Evolutionary conservation across 352 stramenopile genomes (phyloP).

Genomic region (Ophiocytium majus): DNA sequence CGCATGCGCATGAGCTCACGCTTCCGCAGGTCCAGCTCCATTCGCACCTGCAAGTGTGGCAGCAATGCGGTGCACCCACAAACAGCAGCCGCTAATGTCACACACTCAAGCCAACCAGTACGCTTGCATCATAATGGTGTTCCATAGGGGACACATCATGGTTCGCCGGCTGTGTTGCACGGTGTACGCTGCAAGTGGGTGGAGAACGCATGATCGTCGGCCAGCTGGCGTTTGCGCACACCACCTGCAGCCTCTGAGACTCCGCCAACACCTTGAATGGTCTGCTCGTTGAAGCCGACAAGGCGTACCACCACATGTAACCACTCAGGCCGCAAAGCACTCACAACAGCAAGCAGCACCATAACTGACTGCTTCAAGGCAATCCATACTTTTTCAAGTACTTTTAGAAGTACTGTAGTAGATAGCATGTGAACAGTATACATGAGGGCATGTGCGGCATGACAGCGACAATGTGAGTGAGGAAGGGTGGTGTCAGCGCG

Average conservation of each 20-base stretch:
- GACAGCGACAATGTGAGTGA: too few species aligned
- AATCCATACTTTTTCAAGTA: too few species aligned
- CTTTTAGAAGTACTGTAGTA: too few species aligned
- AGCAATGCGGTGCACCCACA: constrained; percentile 61
- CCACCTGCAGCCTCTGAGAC: too few species aligned
- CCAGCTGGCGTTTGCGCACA: neutral
- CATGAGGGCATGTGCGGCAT: too few species aligned
- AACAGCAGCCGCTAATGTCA: neutral
- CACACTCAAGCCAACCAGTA: neutral
- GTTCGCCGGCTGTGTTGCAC: neutral
- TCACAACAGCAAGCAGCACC: too few species aligned
- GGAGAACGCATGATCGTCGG: neutral
- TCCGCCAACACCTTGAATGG: too few species aligned
- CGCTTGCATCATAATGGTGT: neutral
- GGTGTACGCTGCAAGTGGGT: neutral
- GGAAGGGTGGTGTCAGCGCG: constrained; percentile 67
- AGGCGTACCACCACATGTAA: too few species aligned
- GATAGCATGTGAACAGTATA: too few species aligned
- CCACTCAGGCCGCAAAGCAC: too few species aligned
- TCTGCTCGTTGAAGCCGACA: too few species aligned
- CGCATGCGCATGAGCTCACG: constrained; percentile 73
- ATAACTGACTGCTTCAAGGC: too few species aligned
- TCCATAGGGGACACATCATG: neutral
- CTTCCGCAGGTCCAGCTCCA: constrained; percentile 67
- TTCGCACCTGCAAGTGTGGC: constrained; percentile 52